phyloP scores from a whole-genome alignment of 1,284 basidiomycete genomes.

The Leccinum cinnamomeum region DNA sequence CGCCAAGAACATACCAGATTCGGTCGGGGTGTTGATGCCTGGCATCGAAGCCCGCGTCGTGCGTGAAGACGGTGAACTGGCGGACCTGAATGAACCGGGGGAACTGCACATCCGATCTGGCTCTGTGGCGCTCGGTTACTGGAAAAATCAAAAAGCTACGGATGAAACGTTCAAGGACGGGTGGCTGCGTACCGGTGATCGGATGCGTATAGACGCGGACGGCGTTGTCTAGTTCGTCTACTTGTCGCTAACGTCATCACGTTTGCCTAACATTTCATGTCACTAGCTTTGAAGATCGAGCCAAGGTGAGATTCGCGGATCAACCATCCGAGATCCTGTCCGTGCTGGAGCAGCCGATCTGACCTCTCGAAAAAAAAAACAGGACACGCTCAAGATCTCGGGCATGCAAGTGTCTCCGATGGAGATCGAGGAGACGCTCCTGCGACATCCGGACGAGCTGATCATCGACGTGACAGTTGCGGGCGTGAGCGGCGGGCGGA shows the following conservation, averaged over 20 bases:
- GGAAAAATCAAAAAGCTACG: constrained; percentile 65
- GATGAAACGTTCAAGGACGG: constrained; percentile 63
- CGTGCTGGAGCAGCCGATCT: constrained; percentile 1
- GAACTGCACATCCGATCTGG: constrained; percentile 59
- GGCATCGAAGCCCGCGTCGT: constrained; percentile 63
- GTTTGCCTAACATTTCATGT: not conserved
- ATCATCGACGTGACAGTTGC: constrained; percentile 64
- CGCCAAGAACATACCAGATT: constrained; percentile 42
- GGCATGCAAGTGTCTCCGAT: constrained; percentile 73
- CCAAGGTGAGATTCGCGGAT: constrained; percentile 23
- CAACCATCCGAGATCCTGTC: not conserved
- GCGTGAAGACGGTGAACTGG: constrained; percentile 59
- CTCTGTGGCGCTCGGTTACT: constrained; percentile 66
- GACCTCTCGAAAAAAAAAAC: not conserved
- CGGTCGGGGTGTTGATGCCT: constrained; percentile 59
- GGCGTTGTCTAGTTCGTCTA: constrained; percentile 63
- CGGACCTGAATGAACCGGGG: constrained; percentile 56
- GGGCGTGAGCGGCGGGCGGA: constrained; percentile 66
- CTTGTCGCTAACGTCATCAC: not conserved
- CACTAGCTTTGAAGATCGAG: constrained; percentile 31
- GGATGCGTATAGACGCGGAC: constrained; percentile 56
- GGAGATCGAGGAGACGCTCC: constrained; percentile 66
- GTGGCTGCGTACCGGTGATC: constrained; percentile 74
- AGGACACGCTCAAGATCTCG: constrained; percentile 74
- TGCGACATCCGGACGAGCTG: constrained; percentile 56